These are phyloP conservation scores for Singerocomus rubriflavus DNA, from an alignment of 1,284 basidiomycete species.

Conservation along the genomic window DNA sequence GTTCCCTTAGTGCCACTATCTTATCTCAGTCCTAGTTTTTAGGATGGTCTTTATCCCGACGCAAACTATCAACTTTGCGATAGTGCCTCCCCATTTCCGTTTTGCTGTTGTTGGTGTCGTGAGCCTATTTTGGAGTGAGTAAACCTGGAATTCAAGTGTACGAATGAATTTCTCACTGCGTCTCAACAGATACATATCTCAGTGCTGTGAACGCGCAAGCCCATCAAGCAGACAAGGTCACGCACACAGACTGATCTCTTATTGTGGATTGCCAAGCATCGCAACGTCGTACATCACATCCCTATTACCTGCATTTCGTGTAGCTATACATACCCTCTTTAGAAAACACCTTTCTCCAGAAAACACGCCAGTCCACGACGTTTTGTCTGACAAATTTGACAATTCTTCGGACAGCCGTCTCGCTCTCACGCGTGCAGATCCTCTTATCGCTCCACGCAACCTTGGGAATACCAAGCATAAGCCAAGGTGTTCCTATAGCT, in stretches of 20 bases:
- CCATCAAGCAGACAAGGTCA: slow-evolving; percentile 1
- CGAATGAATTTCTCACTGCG: slow-evolving; percentile 12
- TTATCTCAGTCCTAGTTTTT: slow-evolving; percentile 3
- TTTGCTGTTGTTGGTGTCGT: slow-evolving; percentile 76
- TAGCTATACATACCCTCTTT: slow-evolving; percentile 4
- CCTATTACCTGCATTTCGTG: slow-evolving; percentile 10
- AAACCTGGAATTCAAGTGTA: slow-evolving; percentile 5
- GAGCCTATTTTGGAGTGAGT: slow-evolving; percentile 83
- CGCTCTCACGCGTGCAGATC: background rate
- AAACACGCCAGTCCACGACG: background rate
- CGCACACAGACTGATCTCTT: slow-evolving; percentile 7
- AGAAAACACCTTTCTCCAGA: no score
- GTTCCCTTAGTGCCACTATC: background rate
- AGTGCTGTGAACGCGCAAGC: slow-evolving; percentile 41
- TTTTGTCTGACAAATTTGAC: background rate
- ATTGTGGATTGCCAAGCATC: background rate
- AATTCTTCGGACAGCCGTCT: background rate
- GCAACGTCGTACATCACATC: slow-evolving; percentile 10
- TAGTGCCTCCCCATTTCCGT: slow-evolving; percentile 79
- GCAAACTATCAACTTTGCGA: slow-evolving; percentile 77
- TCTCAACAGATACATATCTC: slow-evolving; percentile 43
- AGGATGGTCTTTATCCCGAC: slow-evolving; percentile 79
- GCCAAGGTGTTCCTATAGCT: background rate
- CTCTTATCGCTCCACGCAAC: background rate
- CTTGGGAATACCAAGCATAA: background rate